Evolutionary conservation across 1,284 basidiomycete genomes (phyloP), one percentile per base, ranked within the genome.

Genomic region (Cryptococcus amylolentus): DNA sequence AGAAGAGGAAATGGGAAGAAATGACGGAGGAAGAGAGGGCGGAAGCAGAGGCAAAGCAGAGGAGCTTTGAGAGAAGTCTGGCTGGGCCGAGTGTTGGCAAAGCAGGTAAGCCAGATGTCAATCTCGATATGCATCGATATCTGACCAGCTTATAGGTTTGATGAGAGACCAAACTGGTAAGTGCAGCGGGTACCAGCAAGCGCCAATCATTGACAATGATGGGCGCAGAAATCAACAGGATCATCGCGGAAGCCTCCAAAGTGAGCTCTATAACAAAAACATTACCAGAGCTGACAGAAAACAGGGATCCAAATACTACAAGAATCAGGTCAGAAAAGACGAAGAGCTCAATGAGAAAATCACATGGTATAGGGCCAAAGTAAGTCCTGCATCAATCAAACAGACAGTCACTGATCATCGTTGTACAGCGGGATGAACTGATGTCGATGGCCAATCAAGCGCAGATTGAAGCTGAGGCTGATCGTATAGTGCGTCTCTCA

Each of bases 51-150:
- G 62, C 62, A 49, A 56, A 60, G 39, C 60, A 67, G 52, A 56
- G 67, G 38, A 67, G 67, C 37, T 76, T 77, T 55, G 73, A 76
- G 62, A 57, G 76, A 20, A 73, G 71, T 65, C 59, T 78, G 5
- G 76, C 77, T 4, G 77, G 77, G 10, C 73, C 74, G 4, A 76
- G 73, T 60, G 76, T 77, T 0, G 73, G 71, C 48, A 78, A 78
- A 55, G 73, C 75, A n/a, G 75, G 73, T 72, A 48, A 50, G 71
- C 52, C 4, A 18, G 18, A 50, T 61, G 10, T 3, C 20, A 37
- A 58, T 44, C 28, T 23, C 13, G 20, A 8, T 43, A 18, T 14
- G 38, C 26, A 43, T 37, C 14, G 35, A 27, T 26, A 50, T 49
- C 31, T 38, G 18, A 23, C 13, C 26, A 35, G 45, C 44, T 35